Percentiles rank a stretch among this genome's conserved stretches.
phyloP scores from a whole-genome alignment of 2,329 filamentous ascomycete genomes.

The Emergomyces pasteurianus region DNA sequence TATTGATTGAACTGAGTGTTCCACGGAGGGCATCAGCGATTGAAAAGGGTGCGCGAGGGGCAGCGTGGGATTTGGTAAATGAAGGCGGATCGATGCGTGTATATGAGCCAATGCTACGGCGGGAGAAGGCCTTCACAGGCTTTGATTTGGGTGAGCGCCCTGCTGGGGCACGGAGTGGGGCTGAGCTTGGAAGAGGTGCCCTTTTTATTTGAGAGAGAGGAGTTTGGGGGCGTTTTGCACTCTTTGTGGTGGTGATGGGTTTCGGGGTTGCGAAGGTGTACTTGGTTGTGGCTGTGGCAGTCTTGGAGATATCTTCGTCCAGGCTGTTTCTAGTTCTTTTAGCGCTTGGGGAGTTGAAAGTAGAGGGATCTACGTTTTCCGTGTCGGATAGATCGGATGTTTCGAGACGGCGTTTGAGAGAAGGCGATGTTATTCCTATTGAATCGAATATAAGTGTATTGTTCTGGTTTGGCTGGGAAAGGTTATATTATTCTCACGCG shows the following conservation, averaged over 20 bases:
- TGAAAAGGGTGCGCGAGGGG: slow-evolving; percentile 58
- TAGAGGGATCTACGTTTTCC: slow-evolving; percentile 48
- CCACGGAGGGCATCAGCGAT: slow-evolving; percentile 73
- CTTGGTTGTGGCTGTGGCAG: slow-evolving; percentile 29
- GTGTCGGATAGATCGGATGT: slow-evolving; percentile 38
- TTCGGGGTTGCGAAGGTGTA: slow-evolving; percentile 20
- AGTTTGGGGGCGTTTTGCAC: not conserved
- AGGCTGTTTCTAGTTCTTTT: slow-evolving; percentile 30
- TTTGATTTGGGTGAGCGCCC: slow-evolving; percentile 66
- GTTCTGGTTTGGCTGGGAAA: not conserved
- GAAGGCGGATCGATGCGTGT: slow-evolving; percentile 60
- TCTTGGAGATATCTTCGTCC: slow-evolving; percentile 21
- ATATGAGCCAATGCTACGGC: slow-evolving; percentile 53
- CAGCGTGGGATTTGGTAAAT: slow-evolving; percentile 33
- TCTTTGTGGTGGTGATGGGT: slow-evolving; percentile 12
- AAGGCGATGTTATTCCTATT: slow-evolving; percentile 20
- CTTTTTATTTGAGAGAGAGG: slow-evolving; percentile 14
- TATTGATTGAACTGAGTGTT: slow-evolving; percentile 40
- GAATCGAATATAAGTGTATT: slow-evolving; percentile 5
- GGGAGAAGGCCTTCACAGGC: slow-evolving; percentile 54
- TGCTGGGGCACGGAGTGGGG: slow-evolving; percentile 55
- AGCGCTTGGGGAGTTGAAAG: slow-evolving; percentile 30
- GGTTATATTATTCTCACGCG: not conserved
- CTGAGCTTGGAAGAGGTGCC: slow-evolving; percentile 34
- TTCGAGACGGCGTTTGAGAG: slow-evolving; percentile 36